Base-by-base conservation (phyloP, 1,139 yeast species). In the Scheffersomyces illinoinensis region DNA sequence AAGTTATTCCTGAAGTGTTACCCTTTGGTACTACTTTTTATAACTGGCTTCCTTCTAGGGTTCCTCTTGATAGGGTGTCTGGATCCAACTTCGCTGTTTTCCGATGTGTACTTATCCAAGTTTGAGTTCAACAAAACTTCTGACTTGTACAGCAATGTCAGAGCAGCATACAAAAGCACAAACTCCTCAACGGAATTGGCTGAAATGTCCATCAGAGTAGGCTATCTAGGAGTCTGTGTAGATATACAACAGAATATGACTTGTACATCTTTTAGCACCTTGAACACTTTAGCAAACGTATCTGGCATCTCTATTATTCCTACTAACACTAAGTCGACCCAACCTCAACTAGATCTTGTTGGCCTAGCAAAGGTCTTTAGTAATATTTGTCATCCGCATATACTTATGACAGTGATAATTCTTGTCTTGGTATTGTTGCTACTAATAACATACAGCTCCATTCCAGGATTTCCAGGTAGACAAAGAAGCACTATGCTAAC, bases 41-140 rank as follows among this genome's bases (percentile, higher is more conserved):
- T 83, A 24, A 64, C 81, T 2, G 68, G 76, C 0, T 77, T 79
- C 54, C 66, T 83, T 5, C 66, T 85, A n/a, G 77, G 84, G 5
- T 86, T 85, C 65, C 73, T 87, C 12, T 69, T 86, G 19, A 69
- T 85, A 14, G 87, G 90, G 1, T 85, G 90, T 60, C 76, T 84
- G 20, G 73, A 74, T 19, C 58, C 75, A 0, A 60, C 76, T 0
- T 52, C 72, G 0, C 74, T 83, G 1, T 87, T 82, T 62, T 76
- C 86, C 0, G 71, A 76, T 5, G 77, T 81, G 0, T 85, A 77
- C 63, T 71, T 87, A 33, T 73, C 86, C 6, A 75, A 78, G 56
- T 79, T 79, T 62, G 64, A 71, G 54, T 86, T 82, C 72, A 84
- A 86, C 63, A 60, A 73, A 49, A 68, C 79, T 4, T 78, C 85